Evolutionary conservation across 768 basidiomycete species (phyloP).

Genomic region (Boletus sp.): DNA sequence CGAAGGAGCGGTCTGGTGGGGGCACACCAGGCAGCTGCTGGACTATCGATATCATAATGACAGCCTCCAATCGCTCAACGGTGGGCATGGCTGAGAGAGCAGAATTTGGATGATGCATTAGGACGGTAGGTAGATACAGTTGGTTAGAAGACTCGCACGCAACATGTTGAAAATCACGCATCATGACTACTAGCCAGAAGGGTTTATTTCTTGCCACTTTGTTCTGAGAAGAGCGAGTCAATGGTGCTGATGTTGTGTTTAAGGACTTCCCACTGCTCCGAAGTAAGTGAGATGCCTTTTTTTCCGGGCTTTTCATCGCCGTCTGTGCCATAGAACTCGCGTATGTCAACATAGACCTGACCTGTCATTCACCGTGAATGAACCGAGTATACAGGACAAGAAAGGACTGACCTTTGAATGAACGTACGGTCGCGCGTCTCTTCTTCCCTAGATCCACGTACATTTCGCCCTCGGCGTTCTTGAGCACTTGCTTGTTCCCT

Average conservation of each 20-base stretch:
- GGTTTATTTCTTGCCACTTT: slow-evolving; percentile 18
- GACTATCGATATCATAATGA: slow-evolving; percentile 41
- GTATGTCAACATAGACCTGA: slow-evolving; percentile 60
- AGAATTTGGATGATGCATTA: not conserved
- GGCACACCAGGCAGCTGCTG: slow-evolving; percentile 71
- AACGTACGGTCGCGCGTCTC: slow-evolving; percentile 57
- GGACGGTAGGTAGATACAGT: slow-evolving; percentile 1
- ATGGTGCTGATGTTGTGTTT: slow-evolving; percentile 45
- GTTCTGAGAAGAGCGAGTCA: slow-evolving; percentile 47
- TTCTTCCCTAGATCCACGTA: slow-evolving; percentile 73
- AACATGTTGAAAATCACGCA: not conserved
- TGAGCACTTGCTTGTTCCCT: slow-evolving; percentile 9
- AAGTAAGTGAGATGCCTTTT: slow-evolving; percentile 68
- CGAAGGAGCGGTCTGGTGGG: slow-evolving; percentile 57
- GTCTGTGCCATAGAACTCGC: slow-evolving; percentile 63
- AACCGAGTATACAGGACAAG: slow-evolving; percentile 13
- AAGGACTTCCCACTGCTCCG: slow-evolving; percentile 68
- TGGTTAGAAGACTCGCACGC: not conserved
- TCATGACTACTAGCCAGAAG: not conserved
- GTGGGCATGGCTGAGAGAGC: not conserved
- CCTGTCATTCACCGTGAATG: slow-evolving; percentile 39
- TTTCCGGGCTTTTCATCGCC: slow-evolving; percentile 76
- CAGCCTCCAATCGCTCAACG: not conserved
- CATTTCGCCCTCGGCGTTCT: slow-evolving; percentile 34
- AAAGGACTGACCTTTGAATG: slow-evolving; percentile 42